phyloP scores from a whole-genome alignment of 116 monocot genomes.

The Papilionanthe hybrid region DNA sequence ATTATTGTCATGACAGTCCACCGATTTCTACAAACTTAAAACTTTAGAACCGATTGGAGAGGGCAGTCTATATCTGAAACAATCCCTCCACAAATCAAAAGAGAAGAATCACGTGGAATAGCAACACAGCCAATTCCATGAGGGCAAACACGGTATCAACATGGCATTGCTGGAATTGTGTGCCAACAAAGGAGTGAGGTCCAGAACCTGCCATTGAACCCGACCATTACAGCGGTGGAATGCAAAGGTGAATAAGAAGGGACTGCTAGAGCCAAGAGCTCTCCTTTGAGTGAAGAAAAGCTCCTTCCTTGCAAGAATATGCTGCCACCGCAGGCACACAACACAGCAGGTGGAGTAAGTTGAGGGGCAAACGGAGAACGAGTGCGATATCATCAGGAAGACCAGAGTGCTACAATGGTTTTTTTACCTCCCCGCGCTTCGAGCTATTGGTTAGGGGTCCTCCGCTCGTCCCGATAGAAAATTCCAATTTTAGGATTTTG shows the following conservation, averaged over 20 bases:
- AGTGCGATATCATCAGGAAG: conserved; percentile 83
- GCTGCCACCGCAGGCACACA: conserved; percentile 66
- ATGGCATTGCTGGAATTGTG: conserved; percentile 73
- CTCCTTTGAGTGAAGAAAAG: conserved; percentile 49
- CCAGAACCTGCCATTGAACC: conserved; percentile 70
- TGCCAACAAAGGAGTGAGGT: conserved; percentile 65
- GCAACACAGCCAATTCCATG: conserved; percentile 54
- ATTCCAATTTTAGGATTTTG: not conserved
- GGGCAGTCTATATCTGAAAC: conserved; percentile 56
- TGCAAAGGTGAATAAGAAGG: conserved; percentile 66
- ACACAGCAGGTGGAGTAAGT: conserved; percentile 31
- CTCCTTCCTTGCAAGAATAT: conserved; percentile 42
- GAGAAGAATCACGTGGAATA: conserved; percentile 31
- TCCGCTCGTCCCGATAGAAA: not conserved
- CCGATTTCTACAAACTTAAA: conserved; percentile 46
- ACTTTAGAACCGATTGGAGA: conserved; percentile 55
- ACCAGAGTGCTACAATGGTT: conserved; percentile 4
- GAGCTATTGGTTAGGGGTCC: not conserved
- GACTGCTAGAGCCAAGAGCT: conserved; percentile 26
- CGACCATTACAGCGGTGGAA: conserved; percentile 58
- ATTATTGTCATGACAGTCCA: conserved; percentile 60
- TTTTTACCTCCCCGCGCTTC: not conserved
- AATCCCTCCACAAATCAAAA: conserved; percentile 65
- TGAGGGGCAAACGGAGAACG: conserved; percentile 63
- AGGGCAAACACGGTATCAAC: conserved; percentile 46